Evolutionary conservation across 1,284 basidiomycete genomes (phyloP).

Genomic region (Ganoderma multipileum): DNA sequence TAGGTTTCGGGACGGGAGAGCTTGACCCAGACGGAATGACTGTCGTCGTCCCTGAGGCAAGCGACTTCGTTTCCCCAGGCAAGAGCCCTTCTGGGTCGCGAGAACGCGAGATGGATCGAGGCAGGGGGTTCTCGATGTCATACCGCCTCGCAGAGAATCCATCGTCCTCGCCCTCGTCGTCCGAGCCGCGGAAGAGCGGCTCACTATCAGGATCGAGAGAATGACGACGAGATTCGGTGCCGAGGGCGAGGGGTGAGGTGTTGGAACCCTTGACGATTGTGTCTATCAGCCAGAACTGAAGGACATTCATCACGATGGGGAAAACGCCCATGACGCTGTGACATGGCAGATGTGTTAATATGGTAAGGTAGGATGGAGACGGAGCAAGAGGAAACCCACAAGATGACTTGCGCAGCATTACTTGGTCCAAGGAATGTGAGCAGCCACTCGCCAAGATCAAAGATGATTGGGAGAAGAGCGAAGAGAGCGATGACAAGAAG

Average conservation of each 20-base stretch:
- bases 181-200: conserved; percentile 54
- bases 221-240: conserved; percentile 41
- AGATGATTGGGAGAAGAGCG: conserved; percentile 74
- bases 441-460: conserved; percentile 81
- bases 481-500: conserved; percentile 81
- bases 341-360: neutral
- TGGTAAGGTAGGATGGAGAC: neutral
- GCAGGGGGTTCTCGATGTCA: conserved; percentile 55
- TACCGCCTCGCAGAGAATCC: conserved; percentile 35
- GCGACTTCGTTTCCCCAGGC: conserved; percentile 41
- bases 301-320: conserved; percentile 91
- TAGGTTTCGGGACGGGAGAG: conserved; percentile 43
- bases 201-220: conserved; percentile 54
- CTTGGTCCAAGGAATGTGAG: conserved; percentile 80
- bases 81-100: conserved; percentile 33
- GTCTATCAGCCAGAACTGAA: conserved; percentile 91
- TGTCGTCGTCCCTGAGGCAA: conserved; percentile 37
- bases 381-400: conserved; percentile 56
- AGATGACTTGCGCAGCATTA: conserved; percentile 80
- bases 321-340: conserved; percentile 89
- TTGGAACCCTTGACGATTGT: conserved; percentile 82
- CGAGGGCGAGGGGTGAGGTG: conserved; percentile 44
- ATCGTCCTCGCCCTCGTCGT: conserved; percentile 60
- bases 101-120: conserved; percentile 41
- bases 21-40: conserved; percentile 37